These are phyloP conservation scores for Prunus davidiana DNA, from an alignment of 306 rosid species.

Conservation along the genomic window DNA sequence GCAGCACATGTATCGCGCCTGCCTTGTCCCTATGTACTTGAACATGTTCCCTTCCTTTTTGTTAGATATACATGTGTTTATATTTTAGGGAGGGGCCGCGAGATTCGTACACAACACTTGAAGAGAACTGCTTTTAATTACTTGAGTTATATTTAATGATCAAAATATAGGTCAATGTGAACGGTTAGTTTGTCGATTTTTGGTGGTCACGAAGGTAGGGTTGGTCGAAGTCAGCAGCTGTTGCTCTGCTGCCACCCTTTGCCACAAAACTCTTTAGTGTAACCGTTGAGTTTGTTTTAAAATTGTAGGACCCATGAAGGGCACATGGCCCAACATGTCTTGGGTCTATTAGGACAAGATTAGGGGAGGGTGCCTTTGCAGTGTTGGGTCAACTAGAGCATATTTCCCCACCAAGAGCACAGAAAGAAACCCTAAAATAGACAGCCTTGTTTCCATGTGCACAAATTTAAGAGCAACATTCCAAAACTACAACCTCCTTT, in stretches of 20 bases:
- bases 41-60: neutral
- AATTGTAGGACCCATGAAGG: slow-evolving; percentile 62
- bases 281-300: slow-evolving; percentile 41
- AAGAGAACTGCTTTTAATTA: too few species aligned
- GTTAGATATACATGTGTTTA: neutral
- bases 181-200: neutral
- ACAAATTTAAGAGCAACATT: slow-evolving; percentile 84
- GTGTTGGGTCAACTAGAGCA: slow-evolving; percentile 87
- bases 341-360: slow-evolving; percentile 80
- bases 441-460: slow-evolving; percentile 99
- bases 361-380: slow-evolving; percentile 51
- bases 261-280: neutral
- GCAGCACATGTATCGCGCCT: neutral
- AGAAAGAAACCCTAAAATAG: slow-evolving; percentile 62
- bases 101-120: too few species aligned
- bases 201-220: neutral
- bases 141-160: neutral
- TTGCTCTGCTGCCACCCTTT: neutral
- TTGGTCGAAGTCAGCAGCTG: neutral
- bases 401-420: slow-evolving; percentile 85
- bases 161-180: neutral
- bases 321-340: slow-evolving; percentile 68
- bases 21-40: neutral
- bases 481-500: slow-evolving; percentile 88
- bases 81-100: neutral